Evolutionary conservation across 768 basidiomycete species (phyloP).

Genomic region (Filobasidium wieringae): DNA sequence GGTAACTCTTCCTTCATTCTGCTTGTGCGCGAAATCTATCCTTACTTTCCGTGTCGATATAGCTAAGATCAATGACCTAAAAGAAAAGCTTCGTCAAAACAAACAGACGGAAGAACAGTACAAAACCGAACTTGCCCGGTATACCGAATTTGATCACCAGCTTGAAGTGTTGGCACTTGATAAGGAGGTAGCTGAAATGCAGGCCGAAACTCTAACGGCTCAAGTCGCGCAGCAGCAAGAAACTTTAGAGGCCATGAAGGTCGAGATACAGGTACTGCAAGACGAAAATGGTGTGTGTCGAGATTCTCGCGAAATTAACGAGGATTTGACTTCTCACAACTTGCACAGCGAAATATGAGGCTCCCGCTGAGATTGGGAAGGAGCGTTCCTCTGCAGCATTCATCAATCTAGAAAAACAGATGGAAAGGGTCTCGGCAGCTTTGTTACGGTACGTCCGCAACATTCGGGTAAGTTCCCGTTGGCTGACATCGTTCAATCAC

Average conservation of each 20-base stretch:
- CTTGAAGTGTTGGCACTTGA: conserved; percentile 91
- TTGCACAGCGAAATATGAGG: conserved; percentile 34
- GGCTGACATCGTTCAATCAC: neutral
- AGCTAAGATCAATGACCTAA: conserved; percentile 73
- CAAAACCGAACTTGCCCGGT: conserved; percentile 56
- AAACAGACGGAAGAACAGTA: conserved; percentile 61
- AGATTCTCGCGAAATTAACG: too few species aligned
- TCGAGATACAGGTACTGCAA: conserved; percentile 69
- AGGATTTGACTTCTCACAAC: too few species aligned
- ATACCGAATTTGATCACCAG: conserved; percentile 73
- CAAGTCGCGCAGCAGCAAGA: conserved; percentile 73
- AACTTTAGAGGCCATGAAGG: conserved; percentile 61
- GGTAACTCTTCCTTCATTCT: conserved; percentile 18
- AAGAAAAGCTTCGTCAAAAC: conserved; percentile 59
- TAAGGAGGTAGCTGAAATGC: conserved; percentile 92
- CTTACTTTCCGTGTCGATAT: neutral
- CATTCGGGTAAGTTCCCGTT: neutral
- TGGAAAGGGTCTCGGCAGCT: conserved; percentile 88
- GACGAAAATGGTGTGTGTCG: conserved; percentile 45
- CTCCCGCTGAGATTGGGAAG: conserved; percentile 26
- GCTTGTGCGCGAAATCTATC: neutral
- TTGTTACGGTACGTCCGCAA: conserved; percentile 54
- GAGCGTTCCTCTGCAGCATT: conserved; percentile 47
- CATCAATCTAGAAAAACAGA: conserved; percentile 89
- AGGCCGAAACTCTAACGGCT: conserved; percentile 62